Evolutionary conservation across 441 rosid genomes (phyloP), one percentile per base, ranked within the genome.

Genomic region (Flueggea neowawraea): DNA sequence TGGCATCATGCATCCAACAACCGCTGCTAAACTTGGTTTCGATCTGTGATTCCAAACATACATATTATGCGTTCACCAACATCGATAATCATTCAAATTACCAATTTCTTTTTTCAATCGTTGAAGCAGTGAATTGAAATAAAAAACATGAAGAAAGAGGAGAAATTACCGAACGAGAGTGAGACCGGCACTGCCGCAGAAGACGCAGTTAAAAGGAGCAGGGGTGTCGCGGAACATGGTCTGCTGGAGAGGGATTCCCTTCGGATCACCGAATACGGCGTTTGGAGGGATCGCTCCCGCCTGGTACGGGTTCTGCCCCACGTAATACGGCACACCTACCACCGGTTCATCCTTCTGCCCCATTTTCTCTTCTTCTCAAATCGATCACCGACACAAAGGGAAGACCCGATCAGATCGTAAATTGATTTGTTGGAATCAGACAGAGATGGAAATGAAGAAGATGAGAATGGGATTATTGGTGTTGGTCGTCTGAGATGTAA

Each of bases 141-240:
- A n/a, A n/a, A n/a, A n/a, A n/a, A n/a, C n/a, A n/a, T n/a, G n/a
- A n/a, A n/a, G n/a, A n/a, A n/a, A n/a, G n/a, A n/a, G n/a, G n/a
- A n/a, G n/a, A n/a, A 33, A 62, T 51, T 66, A 89, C 98, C 85
- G 84, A 70, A 89, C 77, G 52, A 56, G 1, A 68, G 98, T 90
- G 74, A 92, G 80, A 6, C 97, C 97, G 50, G 95, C 71, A 17
- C 58, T 78, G 39, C 96, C 96, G 59, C 98, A 88, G 77, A 54
- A 68, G 45, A 67, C 70, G 65, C 93, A 90, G 72, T 71, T 86
- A 67, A 90, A 90, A 22, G 97, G 98, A 69, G 97, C 97, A 55
- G 96, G 94, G 33, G 98, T 90, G 60, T 89, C 95, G 8, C 91
- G 82, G 72, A 78, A 90, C 70, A 90, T 72, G 50, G 96, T 90